Percentiles rank a stretch among this genome's conserved stretches.
phyloP scores from a whole-genome alignment of 1,139 yeast species.

The Kluyveromyces sp. region DNA sequence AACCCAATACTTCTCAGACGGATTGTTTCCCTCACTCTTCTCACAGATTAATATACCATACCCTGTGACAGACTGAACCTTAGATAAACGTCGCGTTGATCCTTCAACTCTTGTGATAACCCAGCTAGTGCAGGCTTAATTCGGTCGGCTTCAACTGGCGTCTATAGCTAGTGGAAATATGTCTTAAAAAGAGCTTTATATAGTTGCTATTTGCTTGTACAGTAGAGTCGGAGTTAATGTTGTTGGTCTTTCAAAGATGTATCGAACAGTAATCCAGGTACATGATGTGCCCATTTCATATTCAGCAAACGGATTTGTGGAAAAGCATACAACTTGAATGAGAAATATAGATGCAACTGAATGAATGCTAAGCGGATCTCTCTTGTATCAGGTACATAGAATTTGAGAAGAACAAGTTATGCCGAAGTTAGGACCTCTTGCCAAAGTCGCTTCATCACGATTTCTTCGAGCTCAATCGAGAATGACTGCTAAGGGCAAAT shows the following conservation, averaged over 20 bases:
- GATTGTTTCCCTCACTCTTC: too few relatives aligned
- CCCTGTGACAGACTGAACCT: too few relatives aligned
- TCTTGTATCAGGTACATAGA: not conserved
- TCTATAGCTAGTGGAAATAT: not conserved
- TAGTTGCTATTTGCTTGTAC: not conserved
- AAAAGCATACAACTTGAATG: not conserved
- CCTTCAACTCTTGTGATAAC: too few relatives aligned
- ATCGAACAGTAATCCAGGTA: not conserved
- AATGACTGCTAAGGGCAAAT: too few relatives aligned
- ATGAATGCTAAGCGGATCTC: not conserved
- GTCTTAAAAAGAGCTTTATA: slow-evolving; percentile 2
- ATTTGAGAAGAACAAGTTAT: too few relatives aligned
- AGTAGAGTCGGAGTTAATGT: not conserved
- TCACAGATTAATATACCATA: too few relatives aligned
- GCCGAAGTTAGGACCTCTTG: not conserved
- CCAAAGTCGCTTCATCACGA: too few relatives aligned
- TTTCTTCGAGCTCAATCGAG: too few relatives aligned
- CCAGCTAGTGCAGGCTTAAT: too few relatives aligned
- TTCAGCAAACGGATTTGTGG: not conserved
- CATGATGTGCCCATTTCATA: not conserved
- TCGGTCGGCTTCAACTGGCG: too few relatives aligned
- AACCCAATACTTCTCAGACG: too few relatives aligned
- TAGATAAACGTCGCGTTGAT: too few relatives aligned
- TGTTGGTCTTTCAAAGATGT: not conserved
- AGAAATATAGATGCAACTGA: not conserved